Evolutionary conservation across 2,329 filamentous ascomycete genomes (phyloP), one percentile per base, ranked within the genome.

Genomic region (Fusarium annulatum): DNA sequence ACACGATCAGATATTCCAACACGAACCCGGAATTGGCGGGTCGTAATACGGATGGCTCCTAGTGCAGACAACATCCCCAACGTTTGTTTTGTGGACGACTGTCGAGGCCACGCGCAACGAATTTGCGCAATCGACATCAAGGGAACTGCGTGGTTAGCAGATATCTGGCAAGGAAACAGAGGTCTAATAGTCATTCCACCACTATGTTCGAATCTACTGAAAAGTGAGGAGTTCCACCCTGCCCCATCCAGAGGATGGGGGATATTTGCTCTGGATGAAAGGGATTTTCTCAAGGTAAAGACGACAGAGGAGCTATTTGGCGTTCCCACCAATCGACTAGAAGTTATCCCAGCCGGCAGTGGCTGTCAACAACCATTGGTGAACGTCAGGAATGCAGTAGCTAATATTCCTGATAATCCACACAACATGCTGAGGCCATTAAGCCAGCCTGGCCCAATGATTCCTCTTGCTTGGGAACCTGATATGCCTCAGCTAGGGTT

Each of bases 71-170:
- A 90, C 51, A 83, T 90, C 3, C 88, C 88, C 10, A 88, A 85
- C 59, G 78, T 90, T n/a, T 81, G 84, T 33, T 89, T 90, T 69
- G 76, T 84, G 56, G 84, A 86, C 59, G 83, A 88, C 64, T 71
- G 79, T 2, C 45, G 81, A 4, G 88, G 88, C 4, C 74, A 84
- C 5, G 88, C 87, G 5, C 83, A 87, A 9, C 86, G 85, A 69
- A 76, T 90, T 2, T 82, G 85, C 30, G 88, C 86, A 2, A 79
- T 88, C 30, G 88, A 90, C 49, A 86, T 90, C 43, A 76, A 79
- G 16, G 88, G 87, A 3, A 78, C 72, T 15, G 75, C 85, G 10
- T 90, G 86, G 85, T 67, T 89, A 18, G 81, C 88, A 46, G 82
- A 88, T 48, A 88, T 90, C 19, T 90, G 88, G 88, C 83, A 81